Evolutionary conservation across 805 yeast species (phyloP).

Genomic region (Millerozyma acaciae): DNA sequence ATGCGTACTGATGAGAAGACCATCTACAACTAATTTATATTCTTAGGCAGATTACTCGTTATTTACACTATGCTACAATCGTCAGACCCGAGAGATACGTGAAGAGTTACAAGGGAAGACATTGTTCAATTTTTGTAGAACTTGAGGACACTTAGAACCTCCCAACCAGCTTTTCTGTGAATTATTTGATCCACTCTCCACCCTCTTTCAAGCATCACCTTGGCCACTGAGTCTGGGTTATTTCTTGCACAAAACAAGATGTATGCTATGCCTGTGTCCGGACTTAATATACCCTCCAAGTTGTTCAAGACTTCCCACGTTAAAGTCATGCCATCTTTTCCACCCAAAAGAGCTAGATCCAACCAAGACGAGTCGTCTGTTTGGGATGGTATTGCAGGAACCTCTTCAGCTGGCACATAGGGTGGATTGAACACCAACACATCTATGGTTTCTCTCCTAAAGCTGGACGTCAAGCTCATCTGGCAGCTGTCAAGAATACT

Average conservation of each 20-base stretch:
- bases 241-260: constrained; percentile 90
- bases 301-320: constrained; percentile 60
- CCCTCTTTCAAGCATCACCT: constrained; percentile 39
- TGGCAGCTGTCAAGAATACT: constrained; percentile 36
- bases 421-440: constrained; percentile 90
- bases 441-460: constrained; percentile 53
- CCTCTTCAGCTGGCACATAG: constrained; percentile 82
- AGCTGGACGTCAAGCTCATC: constrained; percentile 51
- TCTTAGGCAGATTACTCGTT: too few species aligned
- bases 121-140: too few species aligned
- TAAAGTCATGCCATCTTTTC: constrained; percentile 83
- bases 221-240: constrained; percentile 61
- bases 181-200: constrained; percentile 59
- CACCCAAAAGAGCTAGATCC: constrained; percentile 88
- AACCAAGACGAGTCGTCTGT: constrained; percentile 63
- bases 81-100: too few species aligned
- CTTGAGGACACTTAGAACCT: constrained; percentile 72
- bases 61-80: too few species aligned
- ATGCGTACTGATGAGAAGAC: too few species aligned
- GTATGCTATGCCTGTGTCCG: constrained; percentile 67
- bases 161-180: constrained; percentile 92
- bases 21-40: too few species aligned
- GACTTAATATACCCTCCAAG: constrained; percentile 50
- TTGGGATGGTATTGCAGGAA: constrained; percentile 55
- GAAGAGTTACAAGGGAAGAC: too few species aligned